Evolutionary conservation across 2,329 filamentous ascomycete genomes (phyloP).

Genomic region (Alternaria incomplexa): DNA sequence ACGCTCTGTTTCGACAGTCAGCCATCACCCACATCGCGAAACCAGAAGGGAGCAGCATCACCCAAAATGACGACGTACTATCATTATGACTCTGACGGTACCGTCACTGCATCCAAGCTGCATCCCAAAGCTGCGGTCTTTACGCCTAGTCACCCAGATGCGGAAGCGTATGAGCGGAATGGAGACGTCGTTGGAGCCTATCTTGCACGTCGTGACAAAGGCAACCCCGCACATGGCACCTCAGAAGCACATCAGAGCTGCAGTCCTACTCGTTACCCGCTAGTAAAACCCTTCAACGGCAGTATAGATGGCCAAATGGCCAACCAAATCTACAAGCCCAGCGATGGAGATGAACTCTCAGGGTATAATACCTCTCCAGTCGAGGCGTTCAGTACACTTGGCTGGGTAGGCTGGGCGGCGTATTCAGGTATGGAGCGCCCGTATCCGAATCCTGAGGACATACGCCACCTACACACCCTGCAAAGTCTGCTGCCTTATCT

Average conservation of each 20-base stretch:
- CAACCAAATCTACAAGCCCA: background rate
- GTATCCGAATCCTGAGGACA: constrained; percentile 25
- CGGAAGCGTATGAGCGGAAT: background rate
- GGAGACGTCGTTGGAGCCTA: constrained; percentile 18
- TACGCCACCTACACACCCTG: constrained; percentile 25
- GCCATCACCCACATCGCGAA: background rate
- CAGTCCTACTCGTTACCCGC: background rate
- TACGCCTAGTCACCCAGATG: background rate
- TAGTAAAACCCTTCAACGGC: background rate
- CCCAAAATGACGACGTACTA: constrained; percentile 12
- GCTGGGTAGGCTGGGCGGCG: background rate
- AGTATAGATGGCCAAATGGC: background rate
- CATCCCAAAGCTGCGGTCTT: background rate
- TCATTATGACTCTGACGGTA: constrained; percentile 1
- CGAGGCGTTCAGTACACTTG: background rate
- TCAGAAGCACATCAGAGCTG: background rate
- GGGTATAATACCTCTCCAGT: background rate
- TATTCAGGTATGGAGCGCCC: background rate
- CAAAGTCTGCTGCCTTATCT: constrained; percentile 20
- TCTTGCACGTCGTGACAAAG: constrained; percentile 3
- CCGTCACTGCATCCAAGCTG: background rate
- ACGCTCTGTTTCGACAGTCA: background rate
- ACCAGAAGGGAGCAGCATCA: background rate
- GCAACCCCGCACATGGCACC: background rate
- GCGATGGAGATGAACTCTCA: background rate